Conservation (phyloP, 2,329 filamentous ascomycete species). For the Cytospora leucostoma region DNA sequence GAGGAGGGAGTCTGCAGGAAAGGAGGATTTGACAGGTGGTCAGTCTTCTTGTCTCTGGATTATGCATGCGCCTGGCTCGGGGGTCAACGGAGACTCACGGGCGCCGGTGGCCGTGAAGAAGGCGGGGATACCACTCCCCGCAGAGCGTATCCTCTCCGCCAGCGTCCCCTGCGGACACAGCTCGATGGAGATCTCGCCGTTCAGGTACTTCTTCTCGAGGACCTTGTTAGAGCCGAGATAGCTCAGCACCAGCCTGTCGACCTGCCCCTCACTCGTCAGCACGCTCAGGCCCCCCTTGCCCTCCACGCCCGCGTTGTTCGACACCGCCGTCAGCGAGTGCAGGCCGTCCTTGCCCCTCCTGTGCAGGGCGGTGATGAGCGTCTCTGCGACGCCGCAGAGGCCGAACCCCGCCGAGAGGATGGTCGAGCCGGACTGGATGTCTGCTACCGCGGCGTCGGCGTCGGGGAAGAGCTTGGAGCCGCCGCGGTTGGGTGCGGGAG, state of each 20-base stretch:
- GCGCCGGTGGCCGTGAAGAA: conserved; percentile 79
- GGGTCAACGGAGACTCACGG: conserved; percentile 44
- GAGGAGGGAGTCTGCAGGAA: conserved; percentile 58
- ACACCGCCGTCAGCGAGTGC: conserved; percentile 71
- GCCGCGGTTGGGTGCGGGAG: conserved; percentile 32
- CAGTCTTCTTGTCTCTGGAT: neutral
- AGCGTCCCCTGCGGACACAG: conserved; percentile 76
- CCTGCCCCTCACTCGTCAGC: conserved; percentile 68
- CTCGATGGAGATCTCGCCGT: conserved; percentile 73
- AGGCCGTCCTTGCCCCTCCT: conserved; percentile 61
- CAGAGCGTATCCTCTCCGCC: conserved; percentile 71
- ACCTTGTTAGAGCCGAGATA: conserved; percentile 78
- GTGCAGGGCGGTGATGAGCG: conserved; percentile 45
- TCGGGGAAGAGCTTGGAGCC: conserved; percentile 53
- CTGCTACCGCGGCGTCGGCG: conserved; percentile 69
- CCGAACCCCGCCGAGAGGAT: conserved; percentile 79
- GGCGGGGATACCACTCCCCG: conserved; percentile 74
- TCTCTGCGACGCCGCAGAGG: conserved; percentile 69
- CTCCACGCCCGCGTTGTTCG: conserved; percentile 76
- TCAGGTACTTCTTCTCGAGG: conserved; percentile 73
- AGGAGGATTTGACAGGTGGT: neutral
- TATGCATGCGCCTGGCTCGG: neutral
- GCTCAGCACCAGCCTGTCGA: conserved; percentile 71
- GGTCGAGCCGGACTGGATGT: conserved; percentile 69
- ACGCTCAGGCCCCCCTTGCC: conserved; percentile 68